phyloP scores from a whole-genome alignment of 2,329 filamentous ascomycete species.

The Cadophora gregata region DNA sequence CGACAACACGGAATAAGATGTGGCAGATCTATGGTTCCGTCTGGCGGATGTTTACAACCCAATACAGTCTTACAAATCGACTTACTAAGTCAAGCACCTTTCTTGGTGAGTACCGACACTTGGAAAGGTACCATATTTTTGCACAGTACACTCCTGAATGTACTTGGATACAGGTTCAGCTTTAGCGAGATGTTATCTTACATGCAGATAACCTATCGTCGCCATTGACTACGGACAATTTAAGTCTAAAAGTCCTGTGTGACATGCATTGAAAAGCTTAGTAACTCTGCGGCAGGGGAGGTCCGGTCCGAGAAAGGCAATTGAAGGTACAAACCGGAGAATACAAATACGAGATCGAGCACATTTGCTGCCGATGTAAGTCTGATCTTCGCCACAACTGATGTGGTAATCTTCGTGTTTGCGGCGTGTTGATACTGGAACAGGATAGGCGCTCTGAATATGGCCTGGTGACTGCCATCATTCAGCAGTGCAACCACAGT shows the following conservation, averaged over 20 bases:
- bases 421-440: neutral
- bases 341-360: neutral
- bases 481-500: neutral
- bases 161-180: too few relatives aligned
- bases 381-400: neutral
- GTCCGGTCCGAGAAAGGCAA: slow-evolving; percentile 1
- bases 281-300: neutral
- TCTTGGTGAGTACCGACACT: too few relatives aligned
- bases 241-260: neutral
- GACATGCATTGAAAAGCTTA: neutral
- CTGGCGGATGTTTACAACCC: too few relatives aligned
- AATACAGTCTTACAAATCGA: too few relatives aligned
- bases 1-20: too few relatives aligned
- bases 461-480: slow-evolving; percentile 1
- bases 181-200: neutral
- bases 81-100: too few relatives aligned
- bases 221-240: neutral
- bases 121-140: too few relatives aligned
- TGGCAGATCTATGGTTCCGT: too few relatives aligned
- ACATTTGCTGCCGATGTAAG: neutral
- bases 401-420: neutral
- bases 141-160: too few relatives aligned
- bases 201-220: neutral
- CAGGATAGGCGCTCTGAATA: neutral
- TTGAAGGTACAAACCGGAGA: neutral